A percentile compares a stretch with the other conserved stretches of the same genome.
Evolutionary conservation across 164 flowering plant species (phyloP).

Genomic region (Stephania cephalantha): DNA sequence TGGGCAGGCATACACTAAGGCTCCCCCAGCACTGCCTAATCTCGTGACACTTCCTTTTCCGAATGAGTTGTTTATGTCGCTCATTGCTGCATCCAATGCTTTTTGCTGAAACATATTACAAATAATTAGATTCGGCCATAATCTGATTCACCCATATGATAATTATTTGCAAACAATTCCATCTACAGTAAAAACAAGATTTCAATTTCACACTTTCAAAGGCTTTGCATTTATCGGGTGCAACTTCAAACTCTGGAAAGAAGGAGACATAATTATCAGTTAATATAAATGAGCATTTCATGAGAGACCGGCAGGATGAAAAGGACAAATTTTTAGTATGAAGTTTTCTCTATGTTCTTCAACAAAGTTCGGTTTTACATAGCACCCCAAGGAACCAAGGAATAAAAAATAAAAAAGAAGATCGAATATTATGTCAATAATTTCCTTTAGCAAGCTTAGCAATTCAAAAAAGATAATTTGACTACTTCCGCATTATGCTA

Average conservation of each 20-base stretch:
- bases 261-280: neutral
- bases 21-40: slow-evolving; percentile 98
- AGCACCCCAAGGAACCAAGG: too few relatives aligned
- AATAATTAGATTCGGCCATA: neutral
- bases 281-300: neutral
- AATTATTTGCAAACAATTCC: neutral
- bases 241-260: neutral
- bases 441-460: too few relatives aligned
- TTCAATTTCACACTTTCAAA: neutral
- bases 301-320: neutral
- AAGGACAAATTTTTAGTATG: neutral
- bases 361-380: too few relatives aligned
- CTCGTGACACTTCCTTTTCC: slow-evolving; percentile 99
- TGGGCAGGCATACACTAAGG: slow-evolving; percentile 67
- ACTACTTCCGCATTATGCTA: too few relatives aligned
- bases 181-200: neutral
- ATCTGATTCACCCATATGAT: neutral
- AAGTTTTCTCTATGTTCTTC: neutral
- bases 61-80: slow-evolving; percentile 87
- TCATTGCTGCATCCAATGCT: slow-evolving; percentile 97
- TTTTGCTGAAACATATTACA: slow-evolving; percentile 57
- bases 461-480: too few relatives aligned
- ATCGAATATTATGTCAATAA: too few relatives aligned
- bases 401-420: too few relatives aligned
- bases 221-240: neutral